phyloP scores from a whole-genome alignment of 75 land plant genomes.

The Selaginella moellendorffii region DNA sequence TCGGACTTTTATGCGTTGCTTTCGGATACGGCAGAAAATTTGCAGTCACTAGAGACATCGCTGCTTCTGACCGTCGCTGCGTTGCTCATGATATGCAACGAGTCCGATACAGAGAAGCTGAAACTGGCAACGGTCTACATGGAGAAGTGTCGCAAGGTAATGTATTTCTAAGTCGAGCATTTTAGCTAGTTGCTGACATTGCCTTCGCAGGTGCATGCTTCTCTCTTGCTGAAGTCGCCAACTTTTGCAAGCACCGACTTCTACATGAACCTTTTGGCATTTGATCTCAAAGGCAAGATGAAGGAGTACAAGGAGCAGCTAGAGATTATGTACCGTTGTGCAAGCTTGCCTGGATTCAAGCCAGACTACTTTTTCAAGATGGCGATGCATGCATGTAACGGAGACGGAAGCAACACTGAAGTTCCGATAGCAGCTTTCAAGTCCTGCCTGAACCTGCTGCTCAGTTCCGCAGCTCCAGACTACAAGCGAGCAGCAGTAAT shows the following conservation, averaged over 20 bases:
- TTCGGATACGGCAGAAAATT: constrained; percentile 18
- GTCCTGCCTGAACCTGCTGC: constrained; percentile 39
- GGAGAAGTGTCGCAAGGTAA: constrained; percentile 54
- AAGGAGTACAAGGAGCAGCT: constrained; percentile 36
- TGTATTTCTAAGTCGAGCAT: no score
- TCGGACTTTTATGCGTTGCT: constrained; percentile 40
- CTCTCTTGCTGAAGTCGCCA: constrained; percentile 9
- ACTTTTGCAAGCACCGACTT: constrained; percentile 10
- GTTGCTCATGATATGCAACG: no score
- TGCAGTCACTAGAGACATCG: constrained; percentile 37
- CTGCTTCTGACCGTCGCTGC: constrained; percentile 45
- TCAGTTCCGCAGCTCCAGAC: constrained; percentile 52
- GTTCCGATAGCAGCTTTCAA: constrained; percentile 44
- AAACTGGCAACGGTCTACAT: constrained; percentile 39
- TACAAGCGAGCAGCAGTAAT: constrained; percentile 37
- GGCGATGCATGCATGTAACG: constrained; percentile 38
- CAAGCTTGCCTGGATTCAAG: constrained; percentile 36
- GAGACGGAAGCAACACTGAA: constrained; percentile 26
- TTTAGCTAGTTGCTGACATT: no score
- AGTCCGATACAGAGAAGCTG: constrained; percentile 27
- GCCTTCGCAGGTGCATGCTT: constrained; percentile 44
- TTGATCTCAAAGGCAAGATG: constrained; percentile 44
- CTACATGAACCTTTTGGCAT: constrained; percentile 20
- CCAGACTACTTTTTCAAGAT: constrained; percentile 50
- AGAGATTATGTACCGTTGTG: constrained; percentile 39